These are phyloP conservation scores for Aureobasidium sp. DNA, from an alignment of 2,329 filamentous ascomycete genomes.

Conservation along the genomic window DNA sequence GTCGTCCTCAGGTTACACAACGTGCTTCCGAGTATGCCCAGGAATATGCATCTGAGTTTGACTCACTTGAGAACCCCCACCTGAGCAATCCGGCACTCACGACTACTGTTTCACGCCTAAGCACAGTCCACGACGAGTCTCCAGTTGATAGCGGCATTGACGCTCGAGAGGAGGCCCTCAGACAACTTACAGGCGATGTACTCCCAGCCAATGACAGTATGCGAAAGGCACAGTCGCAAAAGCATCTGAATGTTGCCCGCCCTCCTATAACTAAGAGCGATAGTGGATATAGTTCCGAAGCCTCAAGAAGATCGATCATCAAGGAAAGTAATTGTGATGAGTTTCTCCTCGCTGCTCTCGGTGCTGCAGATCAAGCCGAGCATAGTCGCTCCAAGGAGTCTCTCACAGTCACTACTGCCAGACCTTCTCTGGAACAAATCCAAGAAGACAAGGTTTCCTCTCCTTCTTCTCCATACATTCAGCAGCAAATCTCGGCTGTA, in stretches of 20 bases:
- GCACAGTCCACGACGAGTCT: slow-evolving; percentile 23
- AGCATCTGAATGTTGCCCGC: background rate
- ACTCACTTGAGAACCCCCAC: slow-evolving; percentile 20
- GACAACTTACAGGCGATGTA: slow-evolving; percentile 21
- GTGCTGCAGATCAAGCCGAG: slow-evolving; percentile 10
- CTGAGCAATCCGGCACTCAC: slow-evolving; percentile 6
- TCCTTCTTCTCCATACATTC: background rate
- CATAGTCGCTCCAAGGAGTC: background rate
- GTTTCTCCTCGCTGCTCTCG: slow-evolving; percentile 9
- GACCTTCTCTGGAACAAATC: background rate
- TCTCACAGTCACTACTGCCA: background rate
- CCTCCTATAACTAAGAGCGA: slow-evolving; percentile 22
- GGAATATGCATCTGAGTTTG: slow-evolving; percentile 23
- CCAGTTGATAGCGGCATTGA: background rate
- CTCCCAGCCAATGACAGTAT: background rate
- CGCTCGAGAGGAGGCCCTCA: slow-evolving; percentile 24
- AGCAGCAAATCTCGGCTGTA: background rate
- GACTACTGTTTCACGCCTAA: slow-evolving; percentile 23
- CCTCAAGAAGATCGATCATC: slow-evolving; percentile 18
- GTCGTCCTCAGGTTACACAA: background rate
- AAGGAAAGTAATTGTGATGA: slow-evolving; percentile 19
- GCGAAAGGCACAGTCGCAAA: background rate
- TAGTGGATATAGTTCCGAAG: slow-evolving; percentile 31
- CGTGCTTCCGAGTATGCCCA: slow-evolving; percentile 18
- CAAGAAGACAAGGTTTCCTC: background rate